Percentiles rank a stretch among this genome's conserved stretches.
Conservation (phyloP, 208 protist species). For the Wallacemonas collosoma region DNA sequence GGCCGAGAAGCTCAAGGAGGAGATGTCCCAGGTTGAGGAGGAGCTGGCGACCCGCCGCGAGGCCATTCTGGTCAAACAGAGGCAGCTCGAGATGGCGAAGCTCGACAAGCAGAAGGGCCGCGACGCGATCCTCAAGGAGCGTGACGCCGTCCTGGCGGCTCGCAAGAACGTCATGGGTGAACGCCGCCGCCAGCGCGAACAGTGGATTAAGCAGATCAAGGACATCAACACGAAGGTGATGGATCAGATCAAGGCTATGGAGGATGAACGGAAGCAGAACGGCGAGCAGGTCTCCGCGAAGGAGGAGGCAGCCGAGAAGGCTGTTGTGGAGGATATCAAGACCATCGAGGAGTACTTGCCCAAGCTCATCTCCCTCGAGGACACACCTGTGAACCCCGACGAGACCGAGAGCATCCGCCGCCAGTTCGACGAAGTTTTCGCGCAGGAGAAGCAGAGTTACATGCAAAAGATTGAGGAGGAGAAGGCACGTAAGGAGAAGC, state of each 20-base stretch:
- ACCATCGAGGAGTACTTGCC: slow-evolving; percentile 86
- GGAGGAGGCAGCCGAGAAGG: slow-evolving; percentile 79
- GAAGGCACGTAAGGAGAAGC: slow-evolving; percentile 83
- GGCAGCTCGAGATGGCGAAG: slow-evolving; percentile 87
- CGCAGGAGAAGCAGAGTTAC: slow-evolving; percentile 82
- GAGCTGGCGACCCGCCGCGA: slow-evolving; percentile 74
- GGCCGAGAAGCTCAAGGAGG: slow-evolving; percentile 67
- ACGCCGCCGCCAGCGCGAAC: slow-evolving; percentile 76
- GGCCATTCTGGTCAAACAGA: slow-evolving; percentile 78
- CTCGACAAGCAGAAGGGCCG: slow-evolving; percentile 85
- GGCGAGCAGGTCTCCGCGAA: slow-evolving; percentile 62
- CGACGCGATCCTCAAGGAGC: slow-evolving; percentile 81
- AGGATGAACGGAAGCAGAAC: slow-evolving; percentile 74
- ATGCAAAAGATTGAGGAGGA: slow-evolving; percentile 81
- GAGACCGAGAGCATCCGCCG: slow-evolving; percentile 87
- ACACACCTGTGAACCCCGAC: slow-evolving; percentile 76
- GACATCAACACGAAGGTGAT: slow-evolving; percentile 89
- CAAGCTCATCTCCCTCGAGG: slow-evolving; percentile 90
- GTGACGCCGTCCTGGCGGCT: slow-evolving; percentile 68
- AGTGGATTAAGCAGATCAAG: slow-evolving; percentile 91
- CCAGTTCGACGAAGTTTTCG: slow-evolving; percentile 88
- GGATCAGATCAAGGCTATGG: slow-evolving; percentile 66
- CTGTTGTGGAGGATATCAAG: slow-evolving; percentile 80
- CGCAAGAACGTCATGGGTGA: slow-evolving; percentile 74
- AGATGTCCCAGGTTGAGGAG: slow-evolving; percentile 80